Evolutionary conservation across 164 flowering plant species (phyloP), one percentile per base, ranked within the genome.

Genomic region (Brasenia schreberi): DNA sequence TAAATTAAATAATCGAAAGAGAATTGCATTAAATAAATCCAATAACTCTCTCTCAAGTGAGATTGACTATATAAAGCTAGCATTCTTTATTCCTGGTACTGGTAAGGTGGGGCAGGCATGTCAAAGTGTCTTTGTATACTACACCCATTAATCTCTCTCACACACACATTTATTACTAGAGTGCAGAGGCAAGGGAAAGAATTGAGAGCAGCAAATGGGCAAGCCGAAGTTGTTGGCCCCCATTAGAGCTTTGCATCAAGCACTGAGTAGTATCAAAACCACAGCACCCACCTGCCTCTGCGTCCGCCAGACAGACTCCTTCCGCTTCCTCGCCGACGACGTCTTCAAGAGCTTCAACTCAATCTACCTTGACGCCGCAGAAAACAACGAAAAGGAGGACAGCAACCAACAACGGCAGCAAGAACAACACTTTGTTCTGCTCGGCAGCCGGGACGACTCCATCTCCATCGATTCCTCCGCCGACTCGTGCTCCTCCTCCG

Each of bases 401-500:
- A 49, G 16, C 56, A 9, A 49, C 56, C 56, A 14, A 49, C 77
- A 16, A 43, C 61, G 39, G 23, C 19, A 19, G 39, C 14, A 6
- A 43, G 33, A 10, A 12, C 4, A 23, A 19, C 62, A 60, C 62
- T 1, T 42, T 7, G 49, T 19, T 65, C 11, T 17, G 9, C 39
- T 43, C 11, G 70, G 66, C 19, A 61, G 62, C 19, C 49, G 19
- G 52, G 39, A 45, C 18, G 52, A 56, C 11, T 6, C 66, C 61
- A 66, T 33, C 64, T 64, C 72, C 18, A 56, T 59, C 19, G 27
- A 60, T 6, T 64, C 67, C 6, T 27, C 64, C 16, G 61, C 44
- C 6, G 62, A 78, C 11, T 70, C 81, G 0, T 79, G 79, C 5
- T 73, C 81, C 3, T 74, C 71, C 74, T 81, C 77, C 65, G 7